Base-by-base conservation (phyloP, 192 early-diverging fungal species). In the Backusella tuberculispora region DNA sequence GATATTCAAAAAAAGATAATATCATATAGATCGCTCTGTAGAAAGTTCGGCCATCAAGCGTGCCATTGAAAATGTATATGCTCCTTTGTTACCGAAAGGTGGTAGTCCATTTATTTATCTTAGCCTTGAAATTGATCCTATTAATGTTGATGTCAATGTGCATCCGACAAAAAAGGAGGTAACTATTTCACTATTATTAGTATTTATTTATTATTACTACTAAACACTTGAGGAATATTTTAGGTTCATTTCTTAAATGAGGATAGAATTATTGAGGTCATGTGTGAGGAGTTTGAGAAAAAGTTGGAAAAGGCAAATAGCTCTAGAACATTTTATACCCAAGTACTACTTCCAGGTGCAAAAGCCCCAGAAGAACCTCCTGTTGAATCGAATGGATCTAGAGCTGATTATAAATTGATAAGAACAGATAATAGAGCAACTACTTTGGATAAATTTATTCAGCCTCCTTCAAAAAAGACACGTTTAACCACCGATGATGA, bases 71-170 rank as follows among this genome's bases (percentile, higher is more conserved):
- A 81, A 83, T 5, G 83, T 99, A 0, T 99, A 98, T 74, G 63
- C 88, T 1, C 81, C 86, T 7, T 89, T 91, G 65, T 83, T 98
- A 15, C 95, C 97, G 37, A 97, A 95, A 81, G 92, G 91, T 41
- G 86, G 91, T 6, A 91, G 96, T 76, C 94, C 94, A 13, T 99
- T 97, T 85, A 87, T 95, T 6, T 99, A 99, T 78, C 79, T 99
- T 43, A 89, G 90, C 63, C 81, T 99, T n/a, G 87, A 89, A 19
- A 93, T 99, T 69, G 91, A 92, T 42, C 94, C 97, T 0, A 81
- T 90, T 56, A 95, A 94, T 72, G 92, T 99, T 3, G 98, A 99
- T 78, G 98, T 99, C 2, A 99, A 99, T 79, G 95, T 99, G 1
- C 98, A 99, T 81, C 97, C 98, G 1, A 98, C 98, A 40, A 99